Evolutionary conservation across 192 early-diverging fungal species (phyloP).

Genomic region (Backusella morwellensis): DNA sequence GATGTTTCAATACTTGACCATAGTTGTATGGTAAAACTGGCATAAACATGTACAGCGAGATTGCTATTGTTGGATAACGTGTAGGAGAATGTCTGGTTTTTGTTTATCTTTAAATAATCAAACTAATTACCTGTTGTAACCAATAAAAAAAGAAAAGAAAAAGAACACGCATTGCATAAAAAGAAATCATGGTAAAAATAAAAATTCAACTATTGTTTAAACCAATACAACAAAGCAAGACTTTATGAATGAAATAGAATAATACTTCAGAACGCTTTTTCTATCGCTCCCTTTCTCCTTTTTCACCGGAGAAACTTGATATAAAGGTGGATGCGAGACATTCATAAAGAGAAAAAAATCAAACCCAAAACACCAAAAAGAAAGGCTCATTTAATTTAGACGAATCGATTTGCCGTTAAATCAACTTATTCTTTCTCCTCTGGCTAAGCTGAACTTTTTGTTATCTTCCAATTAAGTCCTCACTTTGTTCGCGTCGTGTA

Average conservation of each 20-base stretch:
- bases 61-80: neutral
- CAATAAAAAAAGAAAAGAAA: neutral
- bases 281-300: neutral
- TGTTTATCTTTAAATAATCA: neutral
- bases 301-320: neutral
- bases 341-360: neutral
- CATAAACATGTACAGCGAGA: neutral
- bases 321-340: neutral
- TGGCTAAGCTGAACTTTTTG: neutral
- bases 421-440: neutral
- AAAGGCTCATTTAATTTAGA: neutral
- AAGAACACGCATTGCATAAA: neutral
- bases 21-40: neutral
- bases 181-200: neutral
- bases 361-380: neutral
- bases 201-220: neutral
- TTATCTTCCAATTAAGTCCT: neutral
- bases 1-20: neutral
- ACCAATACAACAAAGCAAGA: neutral
- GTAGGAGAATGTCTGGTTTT: neutral
- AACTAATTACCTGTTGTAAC: neutral
- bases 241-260: neutral
- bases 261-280: neutral
- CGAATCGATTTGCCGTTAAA: neutral
- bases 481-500: neutral